Percentiles rank a stretch among this genome's conserved stretches.
These are phyloP conservation scores for Fraxinus cuspidata DNA, from an alignment of 257 asterid genomes.

Conservation along the genomic window DNA sequence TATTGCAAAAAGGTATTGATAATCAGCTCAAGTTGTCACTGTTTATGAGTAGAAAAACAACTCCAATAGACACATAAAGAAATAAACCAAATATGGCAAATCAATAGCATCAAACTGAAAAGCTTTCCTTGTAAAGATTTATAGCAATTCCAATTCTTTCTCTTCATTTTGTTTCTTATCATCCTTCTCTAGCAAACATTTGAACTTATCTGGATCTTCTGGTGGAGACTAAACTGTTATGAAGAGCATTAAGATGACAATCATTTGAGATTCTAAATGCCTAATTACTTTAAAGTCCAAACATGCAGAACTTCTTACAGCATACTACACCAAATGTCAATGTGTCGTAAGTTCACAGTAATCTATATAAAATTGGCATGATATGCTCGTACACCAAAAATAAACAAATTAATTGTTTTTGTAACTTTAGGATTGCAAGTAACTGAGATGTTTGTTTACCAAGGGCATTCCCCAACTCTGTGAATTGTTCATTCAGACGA, in stretches of 20 bases:
- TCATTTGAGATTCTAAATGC: not conserved
- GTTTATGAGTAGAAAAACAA: not conserved
- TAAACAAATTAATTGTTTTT: not conserved
- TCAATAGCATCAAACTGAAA: not conserved
- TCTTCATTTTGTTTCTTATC: conserved; percentile 3
- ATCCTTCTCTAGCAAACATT: not conserved
- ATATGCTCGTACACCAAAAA: not conserved
- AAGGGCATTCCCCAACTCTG: conserved; percentile 80
- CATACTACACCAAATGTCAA: not conserved
- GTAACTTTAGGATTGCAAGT: not conserved
- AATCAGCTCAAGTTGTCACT: not conserved
- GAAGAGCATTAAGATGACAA: too few relatives aligned
- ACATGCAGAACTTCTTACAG: conserved; percentile 8
- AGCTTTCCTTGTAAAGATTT: not conserved
- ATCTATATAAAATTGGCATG: not conserved
- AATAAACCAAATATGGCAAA: not conserved
- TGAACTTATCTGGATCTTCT: conserved; percentile 8
- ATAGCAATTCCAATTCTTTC: not conserved
- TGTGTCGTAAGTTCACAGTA: not conserved
- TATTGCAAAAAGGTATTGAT: not conserved
- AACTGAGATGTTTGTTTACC: conserved; percentile 47
- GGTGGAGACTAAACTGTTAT: not conserved
- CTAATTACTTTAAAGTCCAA: conserved; percentile 2
- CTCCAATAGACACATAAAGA: not conserved
- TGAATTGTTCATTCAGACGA: conserved; percentile 89